Base-by-base conservation (phyloP, 352 stramenopile genomes). In the Phytopythium oedochilum region DNA sequence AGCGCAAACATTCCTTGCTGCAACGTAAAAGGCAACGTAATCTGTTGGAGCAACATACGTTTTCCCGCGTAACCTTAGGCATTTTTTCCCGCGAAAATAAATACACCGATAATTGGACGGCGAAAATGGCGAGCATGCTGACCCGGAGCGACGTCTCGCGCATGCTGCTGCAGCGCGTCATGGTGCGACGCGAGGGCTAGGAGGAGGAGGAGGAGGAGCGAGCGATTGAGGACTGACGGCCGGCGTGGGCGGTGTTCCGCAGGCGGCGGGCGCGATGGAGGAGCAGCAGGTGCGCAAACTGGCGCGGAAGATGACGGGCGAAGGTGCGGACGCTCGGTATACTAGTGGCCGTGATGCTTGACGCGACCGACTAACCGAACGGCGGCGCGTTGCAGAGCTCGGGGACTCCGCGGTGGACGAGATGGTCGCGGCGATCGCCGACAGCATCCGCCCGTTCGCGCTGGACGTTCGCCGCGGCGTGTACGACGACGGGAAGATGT, bases 401-500 rank as follows among this genome's bases (percentile, higher is more conserved):
- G 67, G 51, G 18, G 50, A 67, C 9, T 57, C 64, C 0, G 73
- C 88, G n/a, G 68, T 92, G 48, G 79, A 89, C 40, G 60, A 76
- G 36, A 88, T 89, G 61, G 59, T 89, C 50, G 82, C 72, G 35
- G 74, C 77, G 44, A 70, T 94, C 38, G 73, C 71, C 3, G 62
- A 63, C 22, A 83, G 61, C 34, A 71, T 94, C 46, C 81, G 75
- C 39, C 54, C 68, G 31, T 91, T 89, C 55, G 71, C 79, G 34
- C 70, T 94, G 8, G 83, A 94, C 52, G 66, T 94, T 23, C 81
- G 81, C 48, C 75, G 79, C 44, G 63, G 73, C 44, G 82, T 94
- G 59, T 91, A 87, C 57, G 83, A 94, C 65, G 76, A 94, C 55
- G 83, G 83, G 40, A 86, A 89, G 53, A 82, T 91, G 70, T 92